Evolutionary conservation across 352 stramenopile species (phyloP), one percentile per base, ranked within the genome.

Genomic region (Pythium myriotylum): DNA sequence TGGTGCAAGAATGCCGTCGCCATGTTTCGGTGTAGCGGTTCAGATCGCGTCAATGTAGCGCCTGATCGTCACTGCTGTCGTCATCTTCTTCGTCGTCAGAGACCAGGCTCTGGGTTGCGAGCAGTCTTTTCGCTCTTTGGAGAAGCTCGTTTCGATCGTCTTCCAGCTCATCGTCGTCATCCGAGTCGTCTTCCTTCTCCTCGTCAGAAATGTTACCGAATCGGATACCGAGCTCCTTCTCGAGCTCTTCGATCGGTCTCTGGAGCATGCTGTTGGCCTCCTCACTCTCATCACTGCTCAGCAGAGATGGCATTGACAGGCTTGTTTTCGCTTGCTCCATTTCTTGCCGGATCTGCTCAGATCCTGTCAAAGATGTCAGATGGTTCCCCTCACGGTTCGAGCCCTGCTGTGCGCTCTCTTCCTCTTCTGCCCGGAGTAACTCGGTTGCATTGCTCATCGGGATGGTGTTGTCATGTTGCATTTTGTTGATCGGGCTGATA

Each of bases 231-330:
- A 92, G 66, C 52, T 86, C 83, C 53, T 72, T 72, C 61, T 92
- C 80, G 17, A 92, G 68, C 53, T 92, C 80, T 20, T 83, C 80
- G 50, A 92, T 89, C 16, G 83, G 79, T 16, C 80, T 77, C 41
- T 92, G 83, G 26, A 87, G 42, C n/a, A 70, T 48, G 55, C 54
- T 71, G 60, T 46, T 67, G 14, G 29, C 48, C 14, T 68, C 67
- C 14, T 67, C 63, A 3, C 68, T 69, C 14, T 59, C 62, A 9
- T 76, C 71, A 9, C 62, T 62, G 12, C 65, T 70, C 4, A 54
- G 65, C 3, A 59, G 37, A 4, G 53, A 61, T 2, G 50, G 49
- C 47, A 54, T 48, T 12, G 40, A 63, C 41, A 53, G 51, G 35
- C 13, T 50, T 14, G 53, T 29, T 5, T 42, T 8, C 4, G 22